Base-by-base conservation (phyloP, 345 rosid species). In the Gossypium rotundifolium region DNA sequence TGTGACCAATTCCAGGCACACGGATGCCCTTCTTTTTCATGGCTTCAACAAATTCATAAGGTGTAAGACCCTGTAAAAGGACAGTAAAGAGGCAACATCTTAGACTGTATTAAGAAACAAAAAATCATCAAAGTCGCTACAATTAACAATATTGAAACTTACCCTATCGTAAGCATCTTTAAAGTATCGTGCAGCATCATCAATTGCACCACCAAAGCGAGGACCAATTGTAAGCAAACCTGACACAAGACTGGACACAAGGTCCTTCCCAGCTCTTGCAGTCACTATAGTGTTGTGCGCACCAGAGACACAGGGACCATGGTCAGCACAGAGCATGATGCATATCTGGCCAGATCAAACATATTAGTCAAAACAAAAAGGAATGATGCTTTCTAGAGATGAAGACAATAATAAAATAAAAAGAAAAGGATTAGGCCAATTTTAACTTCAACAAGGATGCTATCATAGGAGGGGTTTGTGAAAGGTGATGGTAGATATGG, bases 1-100 rank as follows among this genome's bases (percentile, higher is more conserved):
- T 91, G 83, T 94, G 98, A 33, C 98, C 98, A 74, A 94, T 91
- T 65, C 98, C 98, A 40, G 98, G 98, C 75, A 94, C 98, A 20
- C 98, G 97, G 42, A 94, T 93, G 65, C 98, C 98, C 81, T 92
- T 92, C 93, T 94, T 94, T 84, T 94, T 94, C 98, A 94, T 93
- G 77, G 86, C 44, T 80, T 94, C 98, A 17, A 92, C 98, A 48
- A 92, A 94, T 79, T 94, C 98, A 42, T 94, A 92, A 38, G 98
- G 87, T 55, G 98, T 83, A 60, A 93, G 93, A 76, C 83, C 82
- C 98, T 94, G 87, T 17, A 51, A 55, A 77, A 76, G 29, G 33
- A 77, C 70, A 64, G 51, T 45, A 71, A 73, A 67, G 40, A 23
- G 63, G 42, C 29, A 38, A 73, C 38, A 71, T 55, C 70, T 59